A percentile compares a stretch with the other conserved stretches of the same genome.
phyloP scores from a whole-genome alignment of 345 rosid species.

The Brassica incana region DNA sequence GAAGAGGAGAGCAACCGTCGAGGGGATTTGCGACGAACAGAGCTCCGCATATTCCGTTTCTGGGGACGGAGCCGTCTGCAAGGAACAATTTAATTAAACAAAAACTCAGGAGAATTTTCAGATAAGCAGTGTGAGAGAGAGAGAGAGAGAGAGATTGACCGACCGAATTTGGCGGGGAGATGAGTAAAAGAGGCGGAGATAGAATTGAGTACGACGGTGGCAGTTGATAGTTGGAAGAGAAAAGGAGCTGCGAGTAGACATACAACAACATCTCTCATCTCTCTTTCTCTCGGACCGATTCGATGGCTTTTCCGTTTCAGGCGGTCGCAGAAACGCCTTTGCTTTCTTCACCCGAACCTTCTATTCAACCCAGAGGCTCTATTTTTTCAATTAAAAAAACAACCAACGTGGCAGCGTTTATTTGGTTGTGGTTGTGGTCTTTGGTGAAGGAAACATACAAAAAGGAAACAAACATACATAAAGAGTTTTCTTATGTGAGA shows the following conservation, averaged over 20 bases:
- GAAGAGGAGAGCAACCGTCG: constrained; percentile 56
- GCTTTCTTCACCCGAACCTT: constrained; percentile 17
- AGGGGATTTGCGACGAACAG: constrained; percentile 56
- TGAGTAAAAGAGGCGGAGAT: constrained; percentile 52
- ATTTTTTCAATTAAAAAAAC: too few species aligned
- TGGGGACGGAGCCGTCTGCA: constrained; percentile 45
- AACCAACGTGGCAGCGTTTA: too few species aligned
- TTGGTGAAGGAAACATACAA: too few species aligned
- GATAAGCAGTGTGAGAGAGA: neutral
- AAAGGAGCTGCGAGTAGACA: constrained; percentile 21
- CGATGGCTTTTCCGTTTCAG: constrained; percentile 19
- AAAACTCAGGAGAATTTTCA: neutral
- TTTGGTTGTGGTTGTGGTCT: too few species aligned
- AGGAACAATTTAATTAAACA: neutral
- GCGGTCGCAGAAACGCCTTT: neutral
- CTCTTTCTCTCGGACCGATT: constrained; percentile 23
- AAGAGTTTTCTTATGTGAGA: too few species aligned
- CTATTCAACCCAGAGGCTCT: neutral
- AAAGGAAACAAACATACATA: too few species aligned
- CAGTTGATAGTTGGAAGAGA: constrained; percentile 33
- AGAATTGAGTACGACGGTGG: constrained; percentile 56
- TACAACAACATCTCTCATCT: constrained; percentile 16
- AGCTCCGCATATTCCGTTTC: constrained; percentile 60
- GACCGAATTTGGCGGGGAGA: constrained; percentile 79
- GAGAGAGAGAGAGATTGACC: constrained; percentile 37